Evolutionary conservation across 179 eudicot species (phyloP).

Genomic region (Beta lomatogona): DNA sequence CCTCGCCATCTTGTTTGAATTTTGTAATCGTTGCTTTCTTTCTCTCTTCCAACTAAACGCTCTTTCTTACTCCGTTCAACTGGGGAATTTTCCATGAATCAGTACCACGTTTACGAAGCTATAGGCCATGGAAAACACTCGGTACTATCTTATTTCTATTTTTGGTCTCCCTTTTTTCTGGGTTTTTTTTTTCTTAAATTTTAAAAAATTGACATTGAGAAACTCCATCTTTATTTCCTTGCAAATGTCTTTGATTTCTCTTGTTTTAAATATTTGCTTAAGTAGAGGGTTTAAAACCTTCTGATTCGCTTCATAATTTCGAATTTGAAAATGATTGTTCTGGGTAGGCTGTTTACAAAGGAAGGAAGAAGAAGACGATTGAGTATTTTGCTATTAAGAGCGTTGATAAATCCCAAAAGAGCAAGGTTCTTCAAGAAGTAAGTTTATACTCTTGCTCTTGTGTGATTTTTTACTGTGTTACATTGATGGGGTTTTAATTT

Average conservation of each 20-base stretch:
- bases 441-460: slow-evolving; percentile 22
- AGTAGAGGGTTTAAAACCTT: too few species aligned
- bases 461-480: not conserved
- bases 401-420: slow-evolving; percentile 80
- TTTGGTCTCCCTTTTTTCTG: not conserved
- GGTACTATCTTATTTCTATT: slow-evolving; percentile 33
- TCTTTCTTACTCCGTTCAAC: not conserved
- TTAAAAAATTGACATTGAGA: not conserved
- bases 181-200: not conserved
- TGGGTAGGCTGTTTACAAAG: slow-evolving; percentile 81
- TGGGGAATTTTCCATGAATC: slow-evolving; percentile 48
- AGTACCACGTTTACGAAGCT: slow-evolving; percentile 85
- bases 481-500: not conserved
- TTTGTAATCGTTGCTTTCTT: not conserved
- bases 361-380: slow-evolving; percentile 88
- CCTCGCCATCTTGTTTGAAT: not conserved
- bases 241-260: not conserved
- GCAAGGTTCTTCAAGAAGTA: slow-evolving; percentile 95
- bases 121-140: slow-evolving; percentile 86
- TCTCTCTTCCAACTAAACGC: not conserved
- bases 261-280: not conserved
- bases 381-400: slow-evolving; percentile 90
- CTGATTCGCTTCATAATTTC: not conserved
- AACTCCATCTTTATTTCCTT: not conserved
- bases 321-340: not conserved